These are phyloP conservation scores for Musa schizocarpa DNA, from an alignment of 176 grass and related monocot genomes.

Conservation along the genomic window DNA sequence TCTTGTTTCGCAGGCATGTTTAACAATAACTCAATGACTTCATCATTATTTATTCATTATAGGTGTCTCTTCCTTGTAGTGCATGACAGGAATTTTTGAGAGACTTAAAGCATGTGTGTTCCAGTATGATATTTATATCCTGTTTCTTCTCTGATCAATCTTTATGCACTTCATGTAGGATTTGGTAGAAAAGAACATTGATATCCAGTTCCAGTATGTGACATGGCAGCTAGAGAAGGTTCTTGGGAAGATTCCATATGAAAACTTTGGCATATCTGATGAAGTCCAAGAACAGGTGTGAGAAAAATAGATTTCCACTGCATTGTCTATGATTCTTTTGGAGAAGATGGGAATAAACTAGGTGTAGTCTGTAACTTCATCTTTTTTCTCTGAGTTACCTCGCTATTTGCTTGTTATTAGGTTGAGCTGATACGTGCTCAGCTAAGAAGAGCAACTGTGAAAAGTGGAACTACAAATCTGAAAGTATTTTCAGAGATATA, in stretches of 20 bases:
- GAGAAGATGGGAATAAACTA: not conserved
- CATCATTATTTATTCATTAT: not conserved
- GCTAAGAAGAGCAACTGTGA: constrained; percentile 77
- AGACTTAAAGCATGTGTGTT: no score
- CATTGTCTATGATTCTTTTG: not conserved
- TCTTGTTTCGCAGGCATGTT: not conserved
- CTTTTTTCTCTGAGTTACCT: not conserved
- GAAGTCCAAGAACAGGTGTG: constrained; percentile 99
- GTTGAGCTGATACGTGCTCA: constrained; percentile 79
- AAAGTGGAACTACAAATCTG: constrained; percentile 47
- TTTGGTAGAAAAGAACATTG: constrained; percentile 33
- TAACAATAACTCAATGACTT: not conserved
- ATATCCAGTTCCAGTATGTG: constrained; percentile 67
- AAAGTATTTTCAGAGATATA: constrained; percentile 66
- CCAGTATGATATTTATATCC: no score
- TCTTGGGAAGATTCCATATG: constrained; percentile 52
- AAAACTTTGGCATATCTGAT: constrained; percentile 78
- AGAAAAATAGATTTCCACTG: constrained; percentile 7
- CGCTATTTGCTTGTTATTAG: constrained; percentile 26
- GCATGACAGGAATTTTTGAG: not conserved
- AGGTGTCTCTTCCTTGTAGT: not conserved
- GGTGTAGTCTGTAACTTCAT: not conserved
- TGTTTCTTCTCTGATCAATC: constrained; percentile 21
- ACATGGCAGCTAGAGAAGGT: constrained; percentile 73
- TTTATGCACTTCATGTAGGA: constrained; percentile 34